phyloP scores from a whole-genome alignment of 179 eudicot species.

The Monotropa hypopitys region DNA sequence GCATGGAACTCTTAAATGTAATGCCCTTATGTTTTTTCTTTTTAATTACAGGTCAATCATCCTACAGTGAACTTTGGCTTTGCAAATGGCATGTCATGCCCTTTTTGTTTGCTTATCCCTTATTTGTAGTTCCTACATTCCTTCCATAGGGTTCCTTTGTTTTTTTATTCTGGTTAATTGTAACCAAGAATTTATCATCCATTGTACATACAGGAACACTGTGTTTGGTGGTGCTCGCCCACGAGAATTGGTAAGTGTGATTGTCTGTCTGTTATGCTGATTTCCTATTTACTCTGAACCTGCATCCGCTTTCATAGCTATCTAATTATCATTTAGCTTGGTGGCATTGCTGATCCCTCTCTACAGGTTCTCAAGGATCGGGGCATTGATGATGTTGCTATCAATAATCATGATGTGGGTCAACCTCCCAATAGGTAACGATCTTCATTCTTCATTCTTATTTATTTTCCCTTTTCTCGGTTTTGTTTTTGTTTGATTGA shows the following conservation, averaged over 20 bases:
- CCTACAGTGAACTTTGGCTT: constrained; percentile 1
- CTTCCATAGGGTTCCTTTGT: background rate
- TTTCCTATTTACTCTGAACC: background rate
- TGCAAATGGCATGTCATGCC: background rate
- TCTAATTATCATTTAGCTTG: background rate
- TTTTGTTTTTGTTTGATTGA: background rate
- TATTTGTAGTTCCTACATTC: background rate
- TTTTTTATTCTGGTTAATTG: background rate
- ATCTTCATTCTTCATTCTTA: background rate
- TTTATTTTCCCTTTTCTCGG: background rate
- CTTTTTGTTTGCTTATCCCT: background rate
- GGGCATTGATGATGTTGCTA: constrained; percentile 46
- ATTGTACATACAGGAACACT: constrained; percentile 35
- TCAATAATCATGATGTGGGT: constrained; percentile 25
- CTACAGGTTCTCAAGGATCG: constrained; percentile 65
- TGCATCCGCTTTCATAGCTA: background rate
- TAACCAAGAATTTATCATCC: background rate
- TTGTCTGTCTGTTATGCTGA: background rate
- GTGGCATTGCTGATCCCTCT: constrained; percentile 5
- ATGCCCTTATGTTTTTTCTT: background rate
- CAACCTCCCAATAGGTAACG: constrained; percentile 46
- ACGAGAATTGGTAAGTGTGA: constrained; percentile 59
- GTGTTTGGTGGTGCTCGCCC: constrained; percentile 93
- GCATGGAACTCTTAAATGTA: background rate
- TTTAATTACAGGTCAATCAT: background rate